These are phyloP conservation scores for Neurospora sp. DNA, from an alignment of 495 filamentous ascomycete species.

Conservation along the genomic window DNA sequence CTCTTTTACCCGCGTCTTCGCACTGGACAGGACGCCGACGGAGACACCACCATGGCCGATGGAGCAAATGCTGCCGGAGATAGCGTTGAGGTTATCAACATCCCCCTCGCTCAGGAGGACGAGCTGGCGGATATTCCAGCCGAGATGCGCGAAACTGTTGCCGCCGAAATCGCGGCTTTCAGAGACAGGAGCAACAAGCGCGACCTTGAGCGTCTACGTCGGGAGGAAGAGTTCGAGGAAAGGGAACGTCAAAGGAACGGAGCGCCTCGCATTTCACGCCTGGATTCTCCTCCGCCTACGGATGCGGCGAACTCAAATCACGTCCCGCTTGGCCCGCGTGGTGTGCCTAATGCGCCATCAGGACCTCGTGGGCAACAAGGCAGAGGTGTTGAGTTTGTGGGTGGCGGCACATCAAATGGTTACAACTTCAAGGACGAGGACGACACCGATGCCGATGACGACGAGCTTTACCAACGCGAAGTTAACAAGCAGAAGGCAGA, in stretches of 20 bases:
- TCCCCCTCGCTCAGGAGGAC: slow-evolving; percentile 81
- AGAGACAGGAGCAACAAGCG: slow-evolving; percentile 77
- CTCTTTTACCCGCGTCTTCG: slow-evolving; percentile 59
- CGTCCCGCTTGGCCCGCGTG: slow-evolving; percentile 76
- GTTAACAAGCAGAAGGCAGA: slow-evolving; percentile 62
- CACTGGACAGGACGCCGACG: slow-evolving; percentile 45
- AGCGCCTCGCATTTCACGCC: slow-evolving; percentile 51
- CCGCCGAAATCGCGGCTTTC: slow-evolving; percentile 89
- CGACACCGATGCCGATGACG: slow-evolving; percentile 79
- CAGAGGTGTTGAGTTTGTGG: slow-evolving; percentile 69
- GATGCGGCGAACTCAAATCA: slow-evolving; percentile 49
- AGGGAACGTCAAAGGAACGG: slow-evolving; percentile 69
- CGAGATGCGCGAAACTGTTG: slow-evolving; percentile 94
- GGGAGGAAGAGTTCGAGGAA: slow-evolving; percentile 87
- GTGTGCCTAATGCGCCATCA: slow-evolving; percentile 66
- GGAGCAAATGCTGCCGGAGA: slow-evolving; percentile 43
- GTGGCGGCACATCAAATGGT: slow-evolving; percentile 57
- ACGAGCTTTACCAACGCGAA: slow-evolving; percentile 69
- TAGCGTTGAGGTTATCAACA: slow-evolving; percentile 79
- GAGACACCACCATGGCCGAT: slow-evolving; percentile 61
- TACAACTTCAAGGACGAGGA: slow-evolving; percentile 63
- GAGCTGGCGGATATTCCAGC: slow-evolving; percentile 92
- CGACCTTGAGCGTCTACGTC: slow-evolving; percentile 75
- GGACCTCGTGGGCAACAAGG: slow-evolving; percentile 55
- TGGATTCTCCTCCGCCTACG: slow-evolving; percentile 60